Base-by-base conservation (phyloP, 129 eudicot species). In the Mikania micrantha region DNA sequence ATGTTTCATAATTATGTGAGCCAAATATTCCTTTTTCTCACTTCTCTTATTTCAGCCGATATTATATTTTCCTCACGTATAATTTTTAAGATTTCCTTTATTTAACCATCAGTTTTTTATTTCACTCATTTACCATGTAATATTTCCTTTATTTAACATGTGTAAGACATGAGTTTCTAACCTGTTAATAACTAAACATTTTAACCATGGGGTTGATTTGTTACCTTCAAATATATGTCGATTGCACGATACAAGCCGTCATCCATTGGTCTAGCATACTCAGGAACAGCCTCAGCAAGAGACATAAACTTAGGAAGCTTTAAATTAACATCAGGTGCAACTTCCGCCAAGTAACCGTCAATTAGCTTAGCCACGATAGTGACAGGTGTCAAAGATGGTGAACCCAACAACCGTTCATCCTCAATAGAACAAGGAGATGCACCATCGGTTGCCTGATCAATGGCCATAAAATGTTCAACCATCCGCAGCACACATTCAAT, bases 211-310 rank as follows among this genome's bases (percentile, higher is more conserved):
- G 32, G 32, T 2, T 28, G 32, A 28, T 17, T 66, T 42, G 2
- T 60, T 87, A 93, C 98, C 98, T 93, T 93, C 25, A 93, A 84
- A 78, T 86, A 93, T 39, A 89, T 86, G 68, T 93, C 98, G 11
- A 93, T 93, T 38, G 98, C 98, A 48, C 98, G 96, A 75, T 93
- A 93, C 69, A 93, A 77, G 24, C 98, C 98, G 71, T 93, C 98
- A 81, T 93, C 96, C 72, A 93, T 75, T 12, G 98, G 92, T 84
- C 98, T 82, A 15, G 96, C 98, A 76, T 85, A 93, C 72, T 93
- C 98, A 1, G 98, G 98, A 40, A 93, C 90, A 13, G 90, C 88
- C 28, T 85, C 92, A 40, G 98, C 95, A 79, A 93, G 90, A 58
- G 90, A 69, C 77, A 82, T 91, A 79, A 93, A 93, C 82, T 93